Percentiles rank a stretch among this genome's conserved stretches.
phyloP scores from a whole-genome alignment of 1,284 basidiomycete genomes.

The Pseudomicrostroma phylloplanum region DNA sequence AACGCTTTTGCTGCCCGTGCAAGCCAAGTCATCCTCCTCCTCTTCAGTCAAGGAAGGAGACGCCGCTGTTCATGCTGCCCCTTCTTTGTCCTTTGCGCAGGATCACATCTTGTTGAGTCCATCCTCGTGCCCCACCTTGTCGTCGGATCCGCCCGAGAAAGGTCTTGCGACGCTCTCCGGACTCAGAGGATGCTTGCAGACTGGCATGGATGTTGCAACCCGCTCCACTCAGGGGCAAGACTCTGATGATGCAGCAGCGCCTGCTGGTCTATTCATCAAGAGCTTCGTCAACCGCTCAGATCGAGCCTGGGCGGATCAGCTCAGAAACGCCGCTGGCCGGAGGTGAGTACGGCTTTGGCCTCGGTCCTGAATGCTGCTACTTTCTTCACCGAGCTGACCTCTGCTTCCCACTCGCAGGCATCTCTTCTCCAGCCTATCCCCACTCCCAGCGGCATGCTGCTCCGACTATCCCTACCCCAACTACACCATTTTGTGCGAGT shows the following conservation, averaged over 20 bases:
- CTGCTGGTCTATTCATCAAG: conserved; percentile 57
- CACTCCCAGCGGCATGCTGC: conserved; percentile 15
- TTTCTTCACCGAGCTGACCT: background rate
- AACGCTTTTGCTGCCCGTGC: conserved; percentile 67
- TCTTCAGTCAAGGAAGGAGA: conserved; percentile 9
- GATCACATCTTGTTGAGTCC: conserved; percentile 66
- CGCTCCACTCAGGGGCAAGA: background rate
- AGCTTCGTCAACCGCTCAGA: conserved; percentile 61
- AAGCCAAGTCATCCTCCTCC: conserved; percentile 53
- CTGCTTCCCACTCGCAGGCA: conserved; percentile 51
- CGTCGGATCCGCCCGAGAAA: conserved; percentile 40
- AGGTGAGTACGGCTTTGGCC: conserved; percentile 1
- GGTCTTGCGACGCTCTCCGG: conserved; percentile 67
- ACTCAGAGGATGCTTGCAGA: conserved; percentile 62
- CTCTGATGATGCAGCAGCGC: background rate
- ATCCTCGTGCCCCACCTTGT: conserved; percentile 49
- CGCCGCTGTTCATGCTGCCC: background rate
- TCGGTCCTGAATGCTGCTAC: background rate
- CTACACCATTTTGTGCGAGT: background rate
- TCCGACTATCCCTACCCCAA: conserved; percentile 10
- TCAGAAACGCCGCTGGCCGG: conserved; percentile 53
- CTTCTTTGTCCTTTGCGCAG: conserved; percentile 42
- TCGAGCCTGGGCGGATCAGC: conserved; percentile 61
- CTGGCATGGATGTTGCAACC: conserved; percentile 54
- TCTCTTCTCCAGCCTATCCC: conserved; percentile 35